Evolutionary conservation across 768 basidiomycete species (phyloP), one percentile per base, ranked within the genome.

Genomic region (Chiua virens): DNA sequence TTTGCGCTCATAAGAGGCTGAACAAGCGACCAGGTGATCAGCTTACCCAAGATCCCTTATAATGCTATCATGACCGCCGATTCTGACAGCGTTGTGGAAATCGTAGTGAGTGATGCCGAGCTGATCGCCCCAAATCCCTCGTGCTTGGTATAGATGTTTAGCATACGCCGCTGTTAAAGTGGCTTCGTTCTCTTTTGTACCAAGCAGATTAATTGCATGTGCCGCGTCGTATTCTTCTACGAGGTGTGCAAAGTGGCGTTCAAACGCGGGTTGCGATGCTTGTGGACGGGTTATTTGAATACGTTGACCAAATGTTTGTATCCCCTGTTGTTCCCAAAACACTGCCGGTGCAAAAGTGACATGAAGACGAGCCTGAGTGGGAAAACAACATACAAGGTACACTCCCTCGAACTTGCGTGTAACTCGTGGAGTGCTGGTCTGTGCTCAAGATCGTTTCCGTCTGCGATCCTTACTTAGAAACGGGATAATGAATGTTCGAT

Each of bases 311-410:
- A 99, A 94, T 0, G 96, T 95, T 64, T 95, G 92, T 36, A 95
- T 68, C 23, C 92, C 94, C 71, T 96, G 93, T 63, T 99, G 96
- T 67, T 98, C 96, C 97, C 97, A 99, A 67, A 99, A 99, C 52
- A 98, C 93, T 94, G 63, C 47, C 49, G 47, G 40, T 32, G 40
- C 50, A n/a, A n/a, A n/a, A n/a, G 20, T 50, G 57, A 60, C 53
- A 56, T 45, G 47, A 28, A 34, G 43, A 40, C 10, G 36, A 34
- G 32, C 20, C n/a, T 0, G 28, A 43, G 32, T 8, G 25, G 41
- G 49, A 22, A 38, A 54, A 58, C 61, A 52, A 47, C 92, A 63
- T 76, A 96, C 93, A 76, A 51, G 97, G 97, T 38, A 99, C 90
- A 59, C 91, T 95, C 52, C 97, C 97, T 56, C 97, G 86, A 41